Evolutionary conservation across 306 rosid species (phyloP), one percentile per base, ranked within the genome.

Genomic region (Crotalaria pallida): DNA sequence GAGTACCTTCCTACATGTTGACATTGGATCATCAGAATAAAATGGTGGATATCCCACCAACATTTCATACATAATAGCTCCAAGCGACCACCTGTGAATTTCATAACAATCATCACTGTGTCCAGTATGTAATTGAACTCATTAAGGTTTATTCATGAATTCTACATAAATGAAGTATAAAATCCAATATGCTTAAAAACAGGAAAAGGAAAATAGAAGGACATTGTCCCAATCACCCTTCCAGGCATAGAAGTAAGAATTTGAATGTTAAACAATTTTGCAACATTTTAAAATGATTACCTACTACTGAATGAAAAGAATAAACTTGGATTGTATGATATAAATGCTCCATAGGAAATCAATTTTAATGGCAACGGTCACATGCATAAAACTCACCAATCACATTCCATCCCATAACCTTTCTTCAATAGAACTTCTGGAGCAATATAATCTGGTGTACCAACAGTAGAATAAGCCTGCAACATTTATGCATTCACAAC

Each of bases 1-100:
- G 24, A 38, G 77, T 83, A 94, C 99, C 97, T 91, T 94, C 75
- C 99, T 89, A 58, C 99, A 94, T 5, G 99, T 94, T 73, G 99
- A 83, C 99, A 94, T 88, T 55, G 99, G 96, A 83, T 94, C 99
- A 62, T 91, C 97, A 31, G 99, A 94, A 85, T 94, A 94, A 77
- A 94, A 94, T 27, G 99, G 99, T 0, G 99, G 99, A 70, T 91
- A 94, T n/a, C 97, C 99, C 38, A 94, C 96, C 13, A 94, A 76
- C 99, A 94, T 94, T 87, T 94, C 99, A 82, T 82, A 94, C 99
- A 91, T 91, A 53, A 94, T 94, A 77, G 99, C 99, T 71, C 99
- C 99, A 77, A 94, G 97, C 68, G 99, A 94, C 99, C 99, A 94
- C 99, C 99, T 94, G 79, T 1, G 9, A 58, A 64, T 58, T 76